Base-by-base conservation (phyloP, 768 basidiomycete genomes). In the Kwoniella bestiolae region DNA sequence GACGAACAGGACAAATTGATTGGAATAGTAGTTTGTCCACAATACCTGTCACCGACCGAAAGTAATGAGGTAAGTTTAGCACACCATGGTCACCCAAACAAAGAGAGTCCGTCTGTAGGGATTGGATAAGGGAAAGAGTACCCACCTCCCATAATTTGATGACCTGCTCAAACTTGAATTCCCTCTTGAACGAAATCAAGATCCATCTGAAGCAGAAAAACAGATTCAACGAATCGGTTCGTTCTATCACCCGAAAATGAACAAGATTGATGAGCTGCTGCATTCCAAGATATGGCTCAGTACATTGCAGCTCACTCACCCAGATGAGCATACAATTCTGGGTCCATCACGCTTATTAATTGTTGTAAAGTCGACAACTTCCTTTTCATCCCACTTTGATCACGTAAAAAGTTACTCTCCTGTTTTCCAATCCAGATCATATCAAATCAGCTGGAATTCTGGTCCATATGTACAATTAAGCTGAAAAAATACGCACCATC, bases 301-400 rank as follows among this genome's bases (percentile, higher is more conserved):
- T 11, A 18, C 12, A 16, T 12, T 28, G 21, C 16, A 46, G 5
- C 18, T 16, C 50, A 67, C 83, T 56, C 71, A 91, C 91, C 91
- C 59, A 97, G 81, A 82, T 98, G 94, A 46, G 89, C 87, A 79
- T 94, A 96, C 23, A 99, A 82, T 75, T 97, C 92, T 1, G 94
- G 94, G 76, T 99, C 96, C 92, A 98, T 95, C 32, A 94, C 86
- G 35, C 87, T 86, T 44, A 98, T 90, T 14, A 99, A 82, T 72
- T 95, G 89, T 75, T 98, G 96, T 21, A 99, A 83, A 7, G 90
- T 91, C 28, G 87, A 86, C 26, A 99, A 81, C 75, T 98, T 94
- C 66, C 89, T 89, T 85, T 92, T 94, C 96, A 99, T 99, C 3
- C 96, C 96, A 65, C 90, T 92, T 78, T 99, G 96, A 76, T 99